Evolutionary conservation across 2,329 filamentous ascomycete species (phyloP).

Genomic region (Bipolaris victoriae): DNA sequence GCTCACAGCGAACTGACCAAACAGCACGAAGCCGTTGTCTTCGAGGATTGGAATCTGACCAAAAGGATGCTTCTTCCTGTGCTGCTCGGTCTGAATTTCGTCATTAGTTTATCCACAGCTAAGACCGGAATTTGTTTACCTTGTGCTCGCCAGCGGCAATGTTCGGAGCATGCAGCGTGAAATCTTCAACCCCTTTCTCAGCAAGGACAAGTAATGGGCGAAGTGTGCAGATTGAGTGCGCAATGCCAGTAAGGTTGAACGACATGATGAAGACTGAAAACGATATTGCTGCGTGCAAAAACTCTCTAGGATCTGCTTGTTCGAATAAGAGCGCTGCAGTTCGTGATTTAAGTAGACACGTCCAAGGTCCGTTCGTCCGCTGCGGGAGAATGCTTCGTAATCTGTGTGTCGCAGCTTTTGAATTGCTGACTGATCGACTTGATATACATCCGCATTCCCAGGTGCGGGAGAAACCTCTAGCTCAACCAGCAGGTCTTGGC

Average conservation of each 20-base stretch:
- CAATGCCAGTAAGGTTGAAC: not conserved
- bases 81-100: not conserved
- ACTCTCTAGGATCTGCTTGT: not conserved
- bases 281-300: not conserved
- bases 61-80: not conserved
- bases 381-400: not conserved
- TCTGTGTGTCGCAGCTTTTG: not conserved
- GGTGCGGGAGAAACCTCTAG: not conserved
- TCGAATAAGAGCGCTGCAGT: not conserved
- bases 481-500: not conserved
- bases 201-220: not conserved
- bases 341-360: not conserved
- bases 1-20: not conserved
- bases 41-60: not conserved
- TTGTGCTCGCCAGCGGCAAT: not conserved
- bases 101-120: not conserved
- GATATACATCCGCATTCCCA: not conserved
- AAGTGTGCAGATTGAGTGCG: not conserved
- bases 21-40: not conserved
- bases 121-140: not conserved
- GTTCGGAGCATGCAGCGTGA: not conserved
- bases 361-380: not conserved
- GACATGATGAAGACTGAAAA: not conserved
- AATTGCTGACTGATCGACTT: not conserved
- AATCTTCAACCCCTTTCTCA: not conserved